A percentile compares a stretch with the other conserved stretches of the same genome.
Evolutionary conservation across 805 yeast genomes (phyloP).

Genomic region (Suhomyces vadensis): DNA sequence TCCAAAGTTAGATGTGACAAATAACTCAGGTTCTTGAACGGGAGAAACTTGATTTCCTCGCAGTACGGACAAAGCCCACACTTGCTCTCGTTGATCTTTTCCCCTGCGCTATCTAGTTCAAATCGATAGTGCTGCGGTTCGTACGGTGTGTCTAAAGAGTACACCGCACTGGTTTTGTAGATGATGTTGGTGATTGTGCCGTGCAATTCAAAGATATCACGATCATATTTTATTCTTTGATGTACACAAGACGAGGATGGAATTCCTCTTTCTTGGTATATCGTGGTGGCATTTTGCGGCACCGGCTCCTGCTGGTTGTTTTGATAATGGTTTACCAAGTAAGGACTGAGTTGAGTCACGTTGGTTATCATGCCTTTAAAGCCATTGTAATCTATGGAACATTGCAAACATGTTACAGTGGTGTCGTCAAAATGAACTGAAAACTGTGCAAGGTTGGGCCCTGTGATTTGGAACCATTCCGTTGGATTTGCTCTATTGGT

Average conservation of each 20-base stretch:
- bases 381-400: constrained; percentile 9
- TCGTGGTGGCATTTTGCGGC: neutral
- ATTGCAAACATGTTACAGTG: constrained; percentile 9
- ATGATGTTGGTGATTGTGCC: constrained; percentile 22
- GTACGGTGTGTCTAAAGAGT: constrained; percentile 25
- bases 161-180: constrained; percentile 24
- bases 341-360: neutral
- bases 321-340: constrained; percentile 7
- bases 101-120: constrained; percentile 25
- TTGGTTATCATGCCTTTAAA: constrained; percentile 9
- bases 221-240: constrained; percentile 19
- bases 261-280: neutral
- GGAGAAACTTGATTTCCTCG: constrained; percentile 27
- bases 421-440: constrained; percentile 2
- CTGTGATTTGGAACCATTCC: neutral
- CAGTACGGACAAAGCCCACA: constrained; percentile 39
- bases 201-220: constrained; percentile 19
- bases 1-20: constrained; percentile 35
- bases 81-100: constrained; percentile 24
- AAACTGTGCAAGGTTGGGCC: neutral
- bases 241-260: constrained; percentile 7
- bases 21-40: constrained; percentile 35
- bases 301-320: neutral
- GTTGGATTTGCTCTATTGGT: neutral
- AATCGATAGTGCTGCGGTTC: constrained; percentile 33